Evolutionary conservation across 2,329 filamentous ascomycete species (phyloP).

Genomic region (Monosporascus sp.): DNA sequence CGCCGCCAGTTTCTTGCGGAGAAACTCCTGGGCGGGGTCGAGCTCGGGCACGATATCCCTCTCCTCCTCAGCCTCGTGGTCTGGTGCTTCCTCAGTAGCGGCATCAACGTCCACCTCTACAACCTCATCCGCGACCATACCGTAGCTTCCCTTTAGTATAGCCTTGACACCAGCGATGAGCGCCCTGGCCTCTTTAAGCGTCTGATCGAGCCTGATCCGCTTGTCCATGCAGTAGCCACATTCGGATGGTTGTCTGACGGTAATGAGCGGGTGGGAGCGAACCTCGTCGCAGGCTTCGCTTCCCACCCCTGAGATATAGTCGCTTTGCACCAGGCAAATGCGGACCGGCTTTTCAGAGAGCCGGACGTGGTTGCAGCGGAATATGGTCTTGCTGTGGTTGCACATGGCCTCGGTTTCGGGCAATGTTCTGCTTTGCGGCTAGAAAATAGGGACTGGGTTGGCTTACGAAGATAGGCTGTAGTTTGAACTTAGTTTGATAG

Average conservation of each 20-base stretch:
- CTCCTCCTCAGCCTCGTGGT: neutral
- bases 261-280: conserved; percentile 13
- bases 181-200: conserved; percentile 6
- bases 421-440: no score
- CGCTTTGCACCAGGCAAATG: conserved; percentile 11
- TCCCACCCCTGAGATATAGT: conserved; percentile 5
- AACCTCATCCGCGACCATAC: neutral
- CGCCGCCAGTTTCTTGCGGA: no score
- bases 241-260: conserved; percentile 5
- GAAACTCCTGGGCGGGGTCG: no score
- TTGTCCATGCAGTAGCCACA: conserved; percentile 13
- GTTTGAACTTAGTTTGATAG: no score
- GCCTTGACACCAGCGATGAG: conserved; percentile 10
- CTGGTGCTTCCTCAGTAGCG: neutral
- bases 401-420: conserved; percentile 18
- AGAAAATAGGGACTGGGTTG: no score
- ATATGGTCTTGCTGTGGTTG: conserved; percentile 18
- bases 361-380: conserved; percentile 21
- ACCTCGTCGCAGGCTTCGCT: conserved; percentile 11
- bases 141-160: conserved; percentile 15
- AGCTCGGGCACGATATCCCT: neutral
- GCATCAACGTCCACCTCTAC: no score
- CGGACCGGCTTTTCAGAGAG: conserved; percentile 4
- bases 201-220: conserved; percentile 6
- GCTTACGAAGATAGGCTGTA: no score